Evolutionary conservation across 768 basidiomycete genomes (phyloP), one percentile per base, ranked within the genome.

Genomic region (Pleurotus eryngii): DNA sequence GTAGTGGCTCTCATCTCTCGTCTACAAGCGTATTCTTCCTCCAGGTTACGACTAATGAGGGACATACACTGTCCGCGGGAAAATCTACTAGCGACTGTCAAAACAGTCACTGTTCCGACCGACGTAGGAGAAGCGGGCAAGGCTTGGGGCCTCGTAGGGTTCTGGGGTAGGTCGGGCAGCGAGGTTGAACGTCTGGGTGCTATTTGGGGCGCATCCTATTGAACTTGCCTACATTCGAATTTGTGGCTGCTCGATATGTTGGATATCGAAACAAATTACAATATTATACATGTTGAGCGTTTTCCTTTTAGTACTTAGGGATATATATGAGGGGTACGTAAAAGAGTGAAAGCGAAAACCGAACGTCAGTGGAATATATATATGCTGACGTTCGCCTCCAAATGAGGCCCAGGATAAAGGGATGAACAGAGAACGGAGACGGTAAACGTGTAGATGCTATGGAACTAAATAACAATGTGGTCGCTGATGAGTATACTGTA

Each of bases 21-120:
- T 59, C 61, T 15, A 72, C 71, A 14, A 66, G 73, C 5, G 65
- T 73, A 15, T 74, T 74, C 59, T 74, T 62, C 37, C 18, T 69
- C 40, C 59, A 57, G 46, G 63, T 74, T 39, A 64, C 63, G 14
- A 74, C 74, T 9, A 72, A 68, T 51, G 50, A 58, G 46, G 74
- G 71, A 6, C 60, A 64, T 9, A 65, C 64, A 1, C 49, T 74
- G 18, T 30, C 59, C 4, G 68, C 66, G 4, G 74, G 74, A 2
- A 63, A 55, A 39, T 60, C 58, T 38, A 74, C 74, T 1, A 60
- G 59, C 27, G 59, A 65, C 45, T 74, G 73, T 50, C 46, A 55
- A 39, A 39, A 68, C 60, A 45, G 61, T 62, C 26, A 66, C 46
- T 26, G 63, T 69, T 4, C 73, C 73, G 0, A 60, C 63, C 14